Conservation (phyloP, 2,329 filamentous ascomycete genomes). For the Aspergillus quadricinctus region DNA sequence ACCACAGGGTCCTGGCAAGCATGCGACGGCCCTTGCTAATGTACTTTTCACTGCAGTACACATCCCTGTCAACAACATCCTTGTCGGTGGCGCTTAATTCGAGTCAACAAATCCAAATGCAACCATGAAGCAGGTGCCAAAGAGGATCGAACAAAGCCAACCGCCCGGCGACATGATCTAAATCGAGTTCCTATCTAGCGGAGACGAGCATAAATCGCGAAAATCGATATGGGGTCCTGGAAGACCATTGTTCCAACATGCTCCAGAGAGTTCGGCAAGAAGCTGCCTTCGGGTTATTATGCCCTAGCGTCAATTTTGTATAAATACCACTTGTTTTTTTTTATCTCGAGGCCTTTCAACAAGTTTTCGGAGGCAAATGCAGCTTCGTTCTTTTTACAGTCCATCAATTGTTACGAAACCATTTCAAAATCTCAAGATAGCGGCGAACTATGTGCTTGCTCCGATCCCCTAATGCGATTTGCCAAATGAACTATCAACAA, state of each 20-base stretch:
- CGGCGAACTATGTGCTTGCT: neutral
- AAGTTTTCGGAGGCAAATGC: neutral
- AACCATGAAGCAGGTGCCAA: neutral
- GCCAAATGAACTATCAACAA: neutral
- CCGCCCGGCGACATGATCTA: neutral
- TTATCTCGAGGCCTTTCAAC: neutral
- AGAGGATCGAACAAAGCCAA: neutral
- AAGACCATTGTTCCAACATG: neutral
- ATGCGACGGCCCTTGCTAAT: conserved; percentile 7
- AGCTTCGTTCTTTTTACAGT: neutral
- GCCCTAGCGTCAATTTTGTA: conserved; percentile 5
- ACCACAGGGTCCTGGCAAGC: neutral
- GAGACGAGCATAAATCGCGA: neutral
- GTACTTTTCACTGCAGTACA: conserved; percentile 34
- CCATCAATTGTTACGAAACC: neutral
- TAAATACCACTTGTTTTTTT: conserved; percentile 5
- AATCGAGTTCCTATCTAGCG: neutral
- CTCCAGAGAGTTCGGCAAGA: neutral
- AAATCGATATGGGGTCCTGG: neutral
- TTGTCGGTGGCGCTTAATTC: conserved; percentile 44
- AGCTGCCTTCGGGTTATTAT: neutral
- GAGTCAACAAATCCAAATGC: neutral
- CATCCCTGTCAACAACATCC: conserved; percentile 49
- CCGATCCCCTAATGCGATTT: neutral
- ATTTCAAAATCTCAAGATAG: neutral